Conservation (phyloP, 257 asterid species). For the Salvia splendens region DNA sequence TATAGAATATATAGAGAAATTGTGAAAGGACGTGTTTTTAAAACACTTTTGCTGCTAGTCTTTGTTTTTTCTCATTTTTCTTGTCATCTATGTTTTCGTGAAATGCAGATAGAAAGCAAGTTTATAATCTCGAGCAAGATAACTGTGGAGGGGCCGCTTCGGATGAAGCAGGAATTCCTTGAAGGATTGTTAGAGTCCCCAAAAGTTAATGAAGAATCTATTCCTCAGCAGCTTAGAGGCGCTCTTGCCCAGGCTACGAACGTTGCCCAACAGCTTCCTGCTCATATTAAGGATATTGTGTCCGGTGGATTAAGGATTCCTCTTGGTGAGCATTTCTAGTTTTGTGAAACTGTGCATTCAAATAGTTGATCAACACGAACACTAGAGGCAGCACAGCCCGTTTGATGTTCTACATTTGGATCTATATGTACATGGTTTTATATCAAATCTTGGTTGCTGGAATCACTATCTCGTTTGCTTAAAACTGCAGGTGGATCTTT, state of each 20-base stretch:
- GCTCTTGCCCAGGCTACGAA: constrained; percentile 58
- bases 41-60: background rate
- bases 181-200: constrained; percentile 76
- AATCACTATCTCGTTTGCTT: constrained; percentile 13
- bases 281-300: constrained; percentile 56
- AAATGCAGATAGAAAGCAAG: constrained; percentile 75
- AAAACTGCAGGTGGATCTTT: constrained; percentile 57
- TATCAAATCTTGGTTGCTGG: too few species aligned
- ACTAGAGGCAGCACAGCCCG: too few species aligned
- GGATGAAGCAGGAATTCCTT: constrained; percentile 80
- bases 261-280: constrained; percentile 68
- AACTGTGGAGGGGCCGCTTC: constrained; percentile 81
- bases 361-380: too few species aligned
- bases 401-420: too few species aligned
- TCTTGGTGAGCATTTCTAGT: constrained; percentile 51
- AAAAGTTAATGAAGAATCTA: constrained; percentile 62
- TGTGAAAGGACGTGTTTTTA: background rate
- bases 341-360: background rate
- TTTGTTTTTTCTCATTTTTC: background rate
- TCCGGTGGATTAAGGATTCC: constrained; percentile 73
- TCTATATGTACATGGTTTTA: too few species aligned
- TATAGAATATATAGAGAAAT: background rate
- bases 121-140: constrained; percentile 58
- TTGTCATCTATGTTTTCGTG: constrained; percentile 10
- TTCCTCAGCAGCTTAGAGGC: constrained; percentile 70